A percentile compares a stretch with the other conserved stretches of the same genome.
phyloP scores from a whole-genome alignment of 192 early-diverging fungal genomes.

The Coemansia umbellata region DNA sequence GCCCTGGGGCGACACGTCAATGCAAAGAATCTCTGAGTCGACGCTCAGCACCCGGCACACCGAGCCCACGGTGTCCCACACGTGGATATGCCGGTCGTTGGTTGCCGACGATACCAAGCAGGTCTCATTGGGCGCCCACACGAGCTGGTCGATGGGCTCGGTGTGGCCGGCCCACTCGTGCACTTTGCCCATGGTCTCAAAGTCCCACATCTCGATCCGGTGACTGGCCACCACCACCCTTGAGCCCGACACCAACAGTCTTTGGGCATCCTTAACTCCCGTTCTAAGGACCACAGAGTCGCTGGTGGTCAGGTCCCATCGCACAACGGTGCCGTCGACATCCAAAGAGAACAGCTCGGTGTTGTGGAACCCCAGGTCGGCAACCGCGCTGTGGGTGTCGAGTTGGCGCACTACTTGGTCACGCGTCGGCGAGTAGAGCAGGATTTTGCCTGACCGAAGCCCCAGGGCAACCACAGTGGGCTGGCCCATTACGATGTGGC shows the following conservation, averaged over 20 bases:
- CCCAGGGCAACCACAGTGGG: conserved; percentile 17
- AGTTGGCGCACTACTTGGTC: conserved; percentile 20
- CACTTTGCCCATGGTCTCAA: neutral
- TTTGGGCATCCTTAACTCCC: conserved; percentile 8
- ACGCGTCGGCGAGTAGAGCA: conserved; percentile 47
- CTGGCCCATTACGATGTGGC: neutral
- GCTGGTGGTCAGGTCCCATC: conserved; percentile 21
- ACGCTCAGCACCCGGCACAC: conserved; percentile 13
- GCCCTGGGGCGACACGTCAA: conserved; percentile 28
- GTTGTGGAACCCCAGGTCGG: neutral
- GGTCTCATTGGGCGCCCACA: conserved; percentile 39
- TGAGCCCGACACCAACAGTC: conserved; percentile 12
- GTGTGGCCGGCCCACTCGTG: conserved; percentile 32
- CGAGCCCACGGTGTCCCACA: conserved; percentile 16
- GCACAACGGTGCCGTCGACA: conserved; percentile 11
- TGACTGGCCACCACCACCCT: conserved; percentile 42
- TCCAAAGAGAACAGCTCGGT: conserved; percentile 24
- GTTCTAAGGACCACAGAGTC: conserved; percentile 11
- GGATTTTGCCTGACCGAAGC: conserved; percentile 18
- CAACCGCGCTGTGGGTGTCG: conserved; percentile 5
- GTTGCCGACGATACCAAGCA: conserved; percentile 30
- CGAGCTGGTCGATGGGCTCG: conserved; percentile 15
- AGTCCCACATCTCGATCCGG: conserved; percentile 39
- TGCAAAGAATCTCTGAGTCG: conserved; percentile 19
- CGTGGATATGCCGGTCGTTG: conserved; percentile 32